These are phyloP conservation scores for Colletotrichum kahawae DNA, from an alignment of 2,329 filamentous ascomycete genomes.

Conservation along the genomic window DNA sequence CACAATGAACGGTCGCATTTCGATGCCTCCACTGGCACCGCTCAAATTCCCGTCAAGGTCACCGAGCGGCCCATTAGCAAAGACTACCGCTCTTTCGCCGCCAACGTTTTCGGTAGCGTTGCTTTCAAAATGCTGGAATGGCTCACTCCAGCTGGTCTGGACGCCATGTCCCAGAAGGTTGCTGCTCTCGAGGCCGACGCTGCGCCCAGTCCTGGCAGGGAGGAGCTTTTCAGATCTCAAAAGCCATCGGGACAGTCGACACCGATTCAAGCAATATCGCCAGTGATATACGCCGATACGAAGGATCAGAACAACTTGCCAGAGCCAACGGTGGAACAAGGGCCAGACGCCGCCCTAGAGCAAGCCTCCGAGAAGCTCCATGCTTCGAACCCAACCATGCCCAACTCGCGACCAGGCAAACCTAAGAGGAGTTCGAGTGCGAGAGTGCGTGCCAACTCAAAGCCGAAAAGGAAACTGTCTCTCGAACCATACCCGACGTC, in stretches of 20 bases:
- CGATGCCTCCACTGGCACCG: conserved; percentile 17
- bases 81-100: conserved; percentile 65
- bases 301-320: conserved; percentile 25
- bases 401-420: neutral
- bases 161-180: conserved; percentile 49
- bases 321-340: neutral
- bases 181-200: conserved; percentile 32
- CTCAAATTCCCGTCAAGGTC: conserved; percentile 35
- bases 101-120: conserved; percentile 68
- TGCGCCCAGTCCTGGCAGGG: conserved; percentile 2
- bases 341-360: neutral
- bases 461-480: conserved; percentile 31
- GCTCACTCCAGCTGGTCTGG: conserved; percentile 65
- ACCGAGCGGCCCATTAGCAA: conserved; percentile 53
- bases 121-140: conserved; percentile 75
- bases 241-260: conserved; percentile 15
- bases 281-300: conserved; percentile 8
- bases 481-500: conserved; percentile 34
- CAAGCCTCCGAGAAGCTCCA: conserved; percentile 14
- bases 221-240: neutral
- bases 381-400: neutral
- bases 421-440: conserved; percentile 26
- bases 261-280: conserved; percentile 1
- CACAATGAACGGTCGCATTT: conserved; percentile 18
- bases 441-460: conserved; percentile 30